Percentiles rank a stretch among this genome's conserved stretches.
These are phyloP conservation scores for Mycena citricolor DNA, from an alignment of 1,284 basidiomycete species.

Conservation along the genomic window DNA sequence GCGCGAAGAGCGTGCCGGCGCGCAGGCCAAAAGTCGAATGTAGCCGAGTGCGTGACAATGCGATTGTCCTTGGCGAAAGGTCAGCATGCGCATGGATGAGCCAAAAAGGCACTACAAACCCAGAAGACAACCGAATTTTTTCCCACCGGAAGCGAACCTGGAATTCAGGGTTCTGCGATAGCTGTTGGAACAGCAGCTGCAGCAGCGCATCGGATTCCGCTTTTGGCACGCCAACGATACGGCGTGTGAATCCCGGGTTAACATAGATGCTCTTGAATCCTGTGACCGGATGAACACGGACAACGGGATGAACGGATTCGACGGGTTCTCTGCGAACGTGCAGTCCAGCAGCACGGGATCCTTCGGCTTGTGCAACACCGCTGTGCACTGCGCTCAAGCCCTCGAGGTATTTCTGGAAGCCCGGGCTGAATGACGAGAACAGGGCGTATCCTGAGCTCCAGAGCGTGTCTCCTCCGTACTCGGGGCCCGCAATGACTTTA, in stretches of 20 bases:
- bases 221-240: constrained; percentile 76
- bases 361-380: constrained; percentile 66
- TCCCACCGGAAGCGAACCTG: constrained; percentile 75
- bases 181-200: constrained; percentile 68
- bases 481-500: constrained; percentile 63
- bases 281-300: constrained; percentile 76
- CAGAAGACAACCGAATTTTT: constrained; percentile 67
- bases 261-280: constrained; percentile 80
- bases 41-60: constrained; percentile 73
- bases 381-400: constrained; percentile 67
- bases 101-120: constrained; percentile 41
- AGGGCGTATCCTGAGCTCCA: constrained; percentile 71
- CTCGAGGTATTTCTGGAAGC: constrained; percentile 67
- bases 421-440: constrained; percentile 70
- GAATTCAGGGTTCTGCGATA: constrained; percentile 67
- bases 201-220: constrained; percentile 76
- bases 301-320: constrained; percentile 68
- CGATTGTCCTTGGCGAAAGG: constrained; percentile 10
- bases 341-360: constrained; percentile 61
- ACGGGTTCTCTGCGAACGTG: constrained; percentile 66
- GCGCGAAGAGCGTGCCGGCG: constrained; percentile 76
- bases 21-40: constrained; percentile 75
- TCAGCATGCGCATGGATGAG: neutral
- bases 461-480: constrained; percentile 68
- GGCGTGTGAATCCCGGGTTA: constrained; percentile 70